phyloP scores from a whole-genome alignment of 2,329 filamentous ascomycete genomes.

The Cadophora luteo-olivacea region DNA sequence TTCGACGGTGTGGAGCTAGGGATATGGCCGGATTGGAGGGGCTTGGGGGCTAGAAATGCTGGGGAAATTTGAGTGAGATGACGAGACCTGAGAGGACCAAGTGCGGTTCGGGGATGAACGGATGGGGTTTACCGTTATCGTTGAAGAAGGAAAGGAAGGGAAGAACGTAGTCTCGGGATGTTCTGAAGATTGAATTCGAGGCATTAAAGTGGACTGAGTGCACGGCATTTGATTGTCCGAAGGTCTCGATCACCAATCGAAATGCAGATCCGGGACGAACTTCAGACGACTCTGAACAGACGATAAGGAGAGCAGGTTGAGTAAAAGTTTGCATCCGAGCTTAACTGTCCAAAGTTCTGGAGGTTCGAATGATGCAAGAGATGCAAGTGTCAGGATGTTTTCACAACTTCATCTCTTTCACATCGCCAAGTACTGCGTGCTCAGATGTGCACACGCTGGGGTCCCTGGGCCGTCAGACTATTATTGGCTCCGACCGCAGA shows the following conservation, averaged over 20 bases:
- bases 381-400: neutral
- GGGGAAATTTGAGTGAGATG: constrained; percentile 8
- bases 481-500: constrained; percentile 12
- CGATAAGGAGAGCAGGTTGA: neutral
- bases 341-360: neutral
- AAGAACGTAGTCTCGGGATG: neutral
- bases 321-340: neutral
- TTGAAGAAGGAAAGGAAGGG: neutral
- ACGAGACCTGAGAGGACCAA: neutral
- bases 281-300: neutral
- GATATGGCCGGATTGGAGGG: neutral
- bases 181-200: neutral
- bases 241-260: neutral
- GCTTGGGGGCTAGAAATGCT: neutral
- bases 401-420: neutral
- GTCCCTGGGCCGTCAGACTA: constrained; percentile 2
- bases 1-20: constrained; percentile 7
- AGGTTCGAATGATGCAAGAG: neutral
- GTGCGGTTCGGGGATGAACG: neutral
- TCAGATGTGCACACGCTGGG: neutral
- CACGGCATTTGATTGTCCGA: neutral
- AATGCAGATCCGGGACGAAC: neutral
- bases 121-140: neutral
- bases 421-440: neutral
- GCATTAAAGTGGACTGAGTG: no score